phyloP scores from a whole-genome alignment of 495 filamentous ascomycete genomes.

The Lophiotrema nucula region DNA sequence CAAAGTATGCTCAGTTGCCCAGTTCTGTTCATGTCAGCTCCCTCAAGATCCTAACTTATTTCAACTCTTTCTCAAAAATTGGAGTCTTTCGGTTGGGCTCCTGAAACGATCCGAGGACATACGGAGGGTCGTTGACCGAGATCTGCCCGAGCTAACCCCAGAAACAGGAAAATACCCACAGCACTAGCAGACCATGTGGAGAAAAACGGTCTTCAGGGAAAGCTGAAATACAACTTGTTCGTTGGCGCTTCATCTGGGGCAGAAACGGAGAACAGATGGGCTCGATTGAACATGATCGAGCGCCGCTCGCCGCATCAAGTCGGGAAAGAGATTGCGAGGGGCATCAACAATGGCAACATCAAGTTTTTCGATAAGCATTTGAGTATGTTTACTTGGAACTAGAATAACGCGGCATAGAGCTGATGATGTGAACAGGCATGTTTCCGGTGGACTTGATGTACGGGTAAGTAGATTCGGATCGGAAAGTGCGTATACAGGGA shows the following conservation, averaged over 20 bases:
- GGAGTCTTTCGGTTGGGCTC: too few species aligned
- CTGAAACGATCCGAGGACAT: not conserved
- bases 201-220: constrained; percentile 79
- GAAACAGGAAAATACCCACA: constrained; percentile 74
- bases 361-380: constrained; percentile 94
- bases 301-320: constrained; percentile 84
- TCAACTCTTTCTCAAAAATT: too few species aligned
- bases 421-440: too few species aligned
- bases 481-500: too few species aligned
- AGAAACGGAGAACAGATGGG: constrained; percentile 92
- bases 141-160: not conserved
- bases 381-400: too few species aligned
- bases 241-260: constrained; percentile 86
- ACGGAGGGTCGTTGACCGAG: not conserved
- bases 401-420: too few species aligned
- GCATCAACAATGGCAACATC: constrained; percentile 85
- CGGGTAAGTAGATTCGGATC: constrained; percentile 65
- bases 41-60: too few species aligned
- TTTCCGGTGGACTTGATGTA: constrained; percentile 83
- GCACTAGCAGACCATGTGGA: constrained; percentile 88
- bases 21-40: too few species aligned
- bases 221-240: constrained; percentile 82
- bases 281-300: constrained; percentile 82
- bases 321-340: constrained; percentile 86
- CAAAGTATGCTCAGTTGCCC: constrained; percentile 58